These are phyloP conservation scores for Lodderomyces parapsilosis DNA, from an alignment of 1,139 yeast species.

Conservation along the genomic window DNA sequence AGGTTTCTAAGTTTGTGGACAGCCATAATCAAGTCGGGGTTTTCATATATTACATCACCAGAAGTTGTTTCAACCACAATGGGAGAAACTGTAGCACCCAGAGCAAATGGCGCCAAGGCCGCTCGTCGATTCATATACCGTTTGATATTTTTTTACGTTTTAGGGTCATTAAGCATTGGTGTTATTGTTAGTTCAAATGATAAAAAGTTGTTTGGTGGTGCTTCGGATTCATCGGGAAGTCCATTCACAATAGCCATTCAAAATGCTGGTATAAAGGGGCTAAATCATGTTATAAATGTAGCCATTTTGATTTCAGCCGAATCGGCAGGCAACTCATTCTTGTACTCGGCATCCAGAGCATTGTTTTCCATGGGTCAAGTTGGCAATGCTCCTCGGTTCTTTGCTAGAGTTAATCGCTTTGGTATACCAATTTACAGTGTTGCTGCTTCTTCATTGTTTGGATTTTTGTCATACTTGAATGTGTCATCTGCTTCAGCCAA, in stretches of 20 bases:
- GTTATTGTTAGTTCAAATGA: conserved; percentile 40
- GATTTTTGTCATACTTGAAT: conserved; percentile 62
- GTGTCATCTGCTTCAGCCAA: conserved; percentile 51
- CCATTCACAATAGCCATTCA: conserved; percentile 52
- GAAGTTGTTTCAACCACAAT: conserved; percentile 39
- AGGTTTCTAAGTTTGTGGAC: conserved; percentile 40
- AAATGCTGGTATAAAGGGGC: conserved; percentile 59
- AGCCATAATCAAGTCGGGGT: conserved; percentile 34
- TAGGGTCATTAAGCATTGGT: conserved; percentile 47
- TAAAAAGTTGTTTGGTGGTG: conserved; percentile 23
- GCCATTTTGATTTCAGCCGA: conserved; percentile 66
- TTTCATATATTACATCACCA: conserved; percentile 31
- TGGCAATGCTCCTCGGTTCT: conserved; percentile 61
- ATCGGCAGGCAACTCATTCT: conserved; percentile 72
- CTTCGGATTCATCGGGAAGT: conserved; percentile 45
- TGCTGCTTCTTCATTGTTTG: conserved; percentile 23
- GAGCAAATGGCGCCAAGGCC: conserved; percentile 46
- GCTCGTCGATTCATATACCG: conserved; percentile 47
- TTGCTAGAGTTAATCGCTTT: conserved; percentile 55
- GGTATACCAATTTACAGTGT: conserved; percentile 66
- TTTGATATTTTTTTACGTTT: conserved; percentile 46
- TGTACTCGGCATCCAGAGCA: conserved; percentile 70
- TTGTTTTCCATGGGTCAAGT: conserved; percentile 61
- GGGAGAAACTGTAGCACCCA: conserved; percentile 46
- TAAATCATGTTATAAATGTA: conserved; percentile 69